Base-by-base conservation (phyloP, 192 early-diverging fungal species). In the Globomyces pollinis-pini region DNA sequence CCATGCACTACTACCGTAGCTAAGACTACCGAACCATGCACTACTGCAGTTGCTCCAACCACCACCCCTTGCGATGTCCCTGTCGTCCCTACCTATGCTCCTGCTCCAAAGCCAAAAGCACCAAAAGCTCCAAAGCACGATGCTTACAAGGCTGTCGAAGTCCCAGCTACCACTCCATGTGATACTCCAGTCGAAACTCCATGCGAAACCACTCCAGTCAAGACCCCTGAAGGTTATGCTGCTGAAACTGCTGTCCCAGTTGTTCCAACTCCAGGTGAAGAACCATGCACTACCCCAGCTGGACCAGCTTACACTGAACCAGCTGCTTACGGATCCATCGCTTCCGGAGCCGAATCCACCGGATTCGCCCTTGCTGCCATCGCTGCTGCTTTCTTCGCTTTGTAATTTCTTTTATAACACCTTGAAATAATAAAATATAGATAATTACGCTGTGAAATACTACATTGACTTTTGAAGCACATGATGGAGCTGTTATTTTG, bases 241-340 rank as follows among this genome's bases (percentile, higher is more conserved):
- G n/a, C n/a, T n/a, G n/a, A n/a, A n/a, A 42, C 41, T 42, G 41
- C 41, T 42, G 41, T 18, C n/a, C 41, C 41, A 42, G 41, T 42
- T 42, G 41, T 42, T 3, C 7, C 41, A 11, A 42, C 41, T 42
- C 41, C 41, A 42, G 5, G 13, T 36, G 41, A n/a, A n/a, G n/a
- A n/a, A n/a, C n/a, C n/a, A n/a, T n/a, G n/a, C n/a, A n/a, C n/a
- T n/a, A n/a, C n/a, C n/a, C n/a, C n/a, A n/a, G n/a, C n/a, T n/a
- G n/a, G n/a, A n/a, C n/a, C 41, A 16, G 41, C 8, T 11, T 42
- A 42, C n/a, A 18, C 41, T 11, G n/a, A 9, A 11, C 41, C 41
- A 42, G 5, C 41, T 42, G 41, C 41, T 18, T 18, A 42, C 11
- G 41, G 18, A n/a, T n/a, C n/a, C n/a, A n/a, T n/a, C 18, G 41